Conservation (phyloP, 441 rosid species). For the Pelargonium fulgidum region DNA sequence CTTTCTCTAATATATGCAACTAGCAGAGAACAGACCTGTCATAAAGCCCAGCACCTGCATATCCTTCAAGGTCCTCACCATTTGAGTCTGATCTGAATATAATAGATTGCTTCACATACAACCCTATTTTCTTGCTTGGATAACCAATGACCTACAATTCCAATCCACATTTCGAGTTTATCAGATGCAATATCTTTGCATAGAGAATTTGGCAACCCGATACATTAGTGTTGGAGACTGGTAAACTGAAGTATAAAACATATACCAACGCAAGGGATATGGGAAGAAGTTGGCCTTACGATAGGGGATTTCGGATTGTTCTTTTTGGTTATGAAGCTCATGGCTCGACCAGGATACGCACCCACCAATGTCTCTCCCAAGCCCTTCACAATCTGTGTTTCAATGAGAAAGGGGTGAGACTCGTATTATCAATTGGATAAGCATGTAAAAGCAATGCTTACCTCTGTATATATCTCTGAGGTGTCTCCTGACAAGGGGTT, state of each 20-base stretch:
- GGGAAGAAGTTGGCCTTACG: constrained; percentile 30
- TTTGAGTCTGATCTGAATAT: constrained; percentile 73
- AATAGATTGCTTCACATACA: constrained; percentile 42
- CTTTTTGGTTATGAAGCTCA: constrained; percentile 71
- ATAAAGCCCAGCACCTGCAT: constrained; percentile 77
- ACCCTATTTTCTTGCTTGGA: constrained; percentile 58
- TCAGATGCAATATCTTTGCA: constrained; percentile 1
- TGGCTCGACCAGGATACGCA: constrained; percentile 70
- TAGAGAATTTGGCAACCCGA: not conserved
- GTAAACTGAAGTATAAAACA: not conserved
- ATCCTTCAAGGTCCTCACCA: constrained; percentile 67
- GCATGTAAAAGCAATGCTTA: constrained; percentile 18
- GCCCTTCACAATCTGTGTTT: constrained; percentile 69
- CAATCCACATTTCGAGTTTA: constrained; percentile 12
- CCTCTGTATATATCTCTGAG: constrained; percentile 75
- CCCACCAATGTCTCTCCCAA: constrained; percentile 80
- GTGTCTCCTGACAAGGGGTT: constrained; percentile 68
- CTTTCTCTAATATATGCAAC: not conserved
- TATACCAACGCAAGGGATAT: not conserved
- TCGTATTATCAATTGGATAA: not conserved
- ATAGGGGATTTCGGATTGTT: constrained; percentile 46
- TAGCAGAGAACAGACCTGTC: constrained; percentile 40
- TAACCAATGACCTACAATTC: constrained; percentile 42
- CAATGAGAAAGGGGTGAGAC: constrained; percentile 10
- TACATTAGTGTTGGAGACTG: not conserved